Percentiles rank a stretch among this genome's conserved stretches.
Conservation (phyloP, 768 basidiomycete species). For the Lyophyllum atratum region DNA sequence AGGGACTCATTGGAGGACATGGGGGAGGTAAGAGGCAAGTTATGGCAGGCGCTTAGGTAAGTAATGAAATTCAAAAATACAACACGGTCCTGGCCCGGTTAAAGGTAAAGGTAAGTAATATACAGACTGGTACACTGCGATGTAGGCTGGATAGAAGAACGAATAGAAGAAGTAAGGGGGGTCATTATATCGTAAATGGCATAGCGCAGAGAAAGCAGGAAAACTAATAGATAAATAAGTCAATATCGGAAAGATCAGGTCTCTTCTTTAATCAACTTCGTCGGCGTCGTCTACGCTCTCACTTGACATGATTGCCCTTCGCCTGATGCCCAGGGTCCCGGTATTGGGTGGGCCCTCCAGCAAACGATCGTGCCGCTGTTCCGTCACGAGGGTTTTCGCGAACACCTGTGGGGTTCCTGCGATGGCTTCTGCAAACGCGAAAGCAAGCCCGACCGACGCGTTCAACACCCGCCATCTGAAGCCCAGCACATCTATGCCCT, state of each 20-base stretch:
- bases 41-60: neutral
- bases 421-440: slow-evolving; percentile 71
- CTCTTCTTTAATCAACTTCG: slow-evolving; percentile 16
- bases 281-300: slow-evolving; percentile 12
- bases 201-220: slow-evolving; percentile 1
- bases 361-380: slow-evolving; percentile 23
- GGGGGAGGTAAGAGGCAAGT: neutral
- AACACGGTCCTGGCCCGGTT: slow-evolving; percentile 2
- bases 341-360: slow-evolving; percentile 4
- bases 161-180: neutral
- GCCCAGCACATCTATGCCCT: slow-evolving; percentile 57
- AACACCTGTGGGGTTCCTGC: slow-evolving; percentile 43
- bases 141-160: neutral
- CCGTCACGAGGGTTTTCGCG: slow-evolving; percentile 27
- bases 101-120: slow-evolving; percentile 9
- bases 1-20: slow-evolving; percentile 23
- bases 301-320: slow-evolving; percentile 22
- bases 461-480: slow-evolving; percentile 54
- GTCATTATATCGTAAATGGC: slow-evolving; percentile 13
- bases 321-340: slow-evolving; percentile 6
- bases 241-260: neutral
- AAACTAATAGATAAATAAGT: slow-evolving; percentile 19
- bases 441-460: slow-evolving; percentile 58
- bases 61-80: slow-evolving; percentile 4
- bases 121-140: slow-evolving; percentile 15